Evolutionary conservation across 805 yeast genomes (phyloP).

Genomic region (Ogataea allantospora): DNA sequence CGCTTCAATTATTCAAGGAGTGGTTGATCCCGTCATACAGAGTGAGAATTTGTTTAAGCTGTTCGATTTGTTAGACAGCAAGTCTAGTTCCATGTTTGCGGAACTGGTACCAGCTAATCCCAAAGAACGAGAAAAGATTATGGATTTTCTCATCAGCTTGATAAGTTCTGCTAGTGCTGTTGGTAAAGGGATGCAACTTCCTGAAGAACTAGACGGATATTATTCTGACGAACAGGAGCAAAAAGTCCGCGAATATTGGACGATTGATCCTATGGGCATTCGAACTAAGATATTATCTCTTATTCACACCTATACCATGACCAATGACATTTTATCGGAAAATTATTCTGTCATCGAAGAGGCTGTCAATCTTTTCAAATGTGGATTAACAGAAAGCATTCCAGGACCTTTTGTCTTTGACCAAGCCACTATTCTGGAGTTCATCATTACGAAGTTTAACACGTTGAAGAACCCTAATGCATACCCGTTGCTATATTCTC

Average conservation of each 20-base stretch:
- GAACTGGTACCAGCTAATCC: constrained; percentile 12
- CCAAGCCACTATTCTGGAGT: constrained; percentile 39
- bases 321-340: constrained; percentile 36
- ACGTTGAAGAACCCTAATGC: constrained; percentile 31
- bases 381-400: constrained; percentile 61
- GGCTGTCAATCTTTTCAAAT: constrained; percentile 58
- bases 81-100: constrained; percentile 15
- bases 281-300: constrained; percentile 42
- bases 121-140: constrained; percentile 27
- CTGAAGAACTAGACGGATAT: constrained; percentile 49
- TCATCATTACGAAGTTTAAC: constrained; percentile 36
- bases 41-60: constrained; percentile 29
- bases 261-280: constrained; percentile 43
- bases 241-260: constrained; percentile 44
- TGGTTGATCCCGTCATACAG: constrained; percentile 46
- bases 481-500: constrained; percentile 43
- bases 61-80: constrained; percentile 24
- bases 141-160: constrained; percentile 53
- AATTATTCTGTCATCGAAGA: constrained; percentile 58
- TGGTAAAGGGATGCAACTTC: constrained; percentile 65
- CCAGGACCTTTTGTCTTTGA: constrained; percentile 67
- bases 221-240: constrained; percentile 34
- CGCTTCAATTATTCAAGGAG: constrained; percentile 58
- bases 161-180: constrained; percentile 64
- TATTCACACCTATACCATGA: constrained; percentile 42